phyloP scores from a whole-genome alignment of 495 filamentous ascomycete genomes.

The Hyaloscypha bicolor region DNA sequence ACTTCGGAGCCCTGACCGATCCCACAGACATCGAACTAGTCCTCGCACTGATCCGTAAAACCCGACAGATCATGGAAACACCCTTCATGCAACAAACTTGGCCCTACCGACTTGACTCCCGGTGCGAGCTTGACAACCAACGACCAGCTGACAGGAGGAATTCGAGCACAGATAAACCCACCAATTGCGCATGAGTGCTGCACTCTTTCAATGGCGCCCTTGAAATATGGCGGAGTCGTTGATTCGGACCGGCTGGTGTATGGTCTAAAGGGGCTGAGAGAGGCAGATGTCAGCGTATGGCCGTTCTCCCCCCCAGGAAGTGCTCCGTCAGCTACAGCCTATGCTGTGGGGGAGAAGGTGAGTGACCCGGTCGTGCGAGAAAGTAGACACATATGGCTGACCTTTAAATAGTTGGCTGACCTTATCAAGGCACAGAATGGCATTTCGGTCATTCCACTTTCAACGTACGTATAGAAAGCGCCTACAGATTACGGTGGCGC shows the following conservation, averaged over 20 bases:
- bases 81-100: slow-evolving; percentile 20
- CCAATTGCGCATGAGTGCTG: slow-evolving; percentile 40
- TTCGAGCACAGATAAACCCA: neutral
- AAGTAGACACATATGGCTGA: too few species aligned
- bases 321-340: slow-evolving; percentile 48
- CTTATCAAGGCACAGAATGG: too few species aligned
- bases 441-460: too few species aligned
- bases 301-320: slow-evolving; percentile 46
- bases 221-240: slow-evolving; percentile 44
- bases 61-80: slow-evolving; percentile 28
- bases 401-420: too few species aligned
- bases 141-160: neutral
- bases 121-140: neutral
- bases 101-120: slow-evolving; percentile 8
- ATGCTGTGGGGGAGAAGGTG: slow-evolving; percentile 56
- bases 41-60: slow-evolving; percentile 21
- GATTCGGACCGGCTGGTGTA: slow-evolving; percentile 57
- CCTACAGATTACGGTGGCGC: too few species aligned
- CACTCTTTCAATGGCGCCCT: slow-evolving; percentile 44
- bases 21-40: slow-evolving; percentile 28
- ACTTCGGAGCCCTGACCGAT: slow-evolving; percentile 31
- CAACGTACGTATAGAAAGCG: too few species aligned
- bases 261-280: slow-evolving; percentile 47
- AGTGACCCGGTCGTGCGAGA: neutral
- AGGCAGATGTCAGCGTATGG: slow-evolving; percentile 55